Conservation (phyloP, 2,329 filamentous ascomycete species). For the Colletotrichum lindemuthianum region DNA sequence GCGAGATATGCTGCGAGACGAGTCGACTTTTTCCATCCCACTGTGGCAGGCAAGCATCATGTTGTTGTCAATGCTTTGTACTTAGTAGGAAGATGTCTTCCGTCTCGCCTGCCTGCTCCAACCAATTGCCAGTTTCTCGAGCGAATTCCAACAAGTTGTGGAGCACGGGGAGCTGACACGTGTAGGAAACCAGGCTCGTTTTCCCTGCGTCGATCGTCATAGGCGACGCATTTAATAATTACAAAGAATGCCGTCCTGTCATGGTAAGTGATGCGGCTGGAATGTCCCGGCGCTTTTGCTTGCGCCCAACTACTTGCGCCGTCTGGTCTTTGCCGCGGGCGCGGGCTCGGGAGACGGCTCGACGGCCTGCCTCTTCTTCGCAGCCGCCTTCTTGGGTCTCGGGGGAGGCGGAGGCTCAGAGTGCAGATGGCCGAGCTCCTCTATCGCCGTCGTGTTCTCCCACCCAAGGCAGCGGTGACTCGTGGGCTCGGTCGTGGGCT, state of each 20-base stretch:
- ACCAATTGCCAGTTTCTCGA: no score
- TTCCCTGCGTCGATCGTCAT: slow-evolving; percentile 8
- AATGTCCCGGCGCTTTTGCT: not conserved
- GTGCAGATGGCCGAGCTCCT: slow-evolving; percentile 67
- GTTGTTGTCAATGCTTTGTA: slow-evolving; percentile 9
- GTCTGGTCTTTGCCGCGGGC: slow-evolving; percentile 40
- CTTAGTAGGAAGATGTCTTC: not conserved
- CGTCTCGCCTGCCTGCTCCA: not conserved
- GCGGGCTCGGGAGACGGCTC: slow-evolving; percentile 37
- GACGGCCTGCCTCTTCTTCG: slow-evolving; percentile 59
- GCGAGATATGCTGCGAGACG: slow-evolving; percentile 12
- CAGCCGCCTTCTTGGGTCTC: slow-evolving; percentile 58
- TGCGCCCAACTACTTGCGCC: slow-evolving; percentile 30
- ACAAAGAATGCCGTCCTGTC: slow-evolving; percentile 9
- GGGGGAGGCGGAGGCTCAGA: slow-evolving; percentile 64
- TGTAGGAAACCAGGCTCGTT: not conserved
- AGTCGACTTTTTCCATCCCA: slow-evolving; percentile 2
- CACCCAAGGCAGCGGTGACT: slow-evolving; percentile 62
- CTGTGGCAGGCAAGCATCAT: not conserved
- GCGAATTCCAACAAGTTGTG: no score
- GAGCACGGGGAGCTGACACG: no score
- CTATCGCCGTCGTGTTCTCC: slow-evolving; percentile 66
- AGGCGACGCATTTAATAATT: slow-evolving; percentile 17
- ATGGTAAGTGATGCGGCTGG: not conserved
- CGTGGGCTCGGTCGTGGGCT: slow-evolving; percentile 57